Base-by-base conservation (phyloP, 345 rosid species). In the Bretschneidera sinensis region DNA sequence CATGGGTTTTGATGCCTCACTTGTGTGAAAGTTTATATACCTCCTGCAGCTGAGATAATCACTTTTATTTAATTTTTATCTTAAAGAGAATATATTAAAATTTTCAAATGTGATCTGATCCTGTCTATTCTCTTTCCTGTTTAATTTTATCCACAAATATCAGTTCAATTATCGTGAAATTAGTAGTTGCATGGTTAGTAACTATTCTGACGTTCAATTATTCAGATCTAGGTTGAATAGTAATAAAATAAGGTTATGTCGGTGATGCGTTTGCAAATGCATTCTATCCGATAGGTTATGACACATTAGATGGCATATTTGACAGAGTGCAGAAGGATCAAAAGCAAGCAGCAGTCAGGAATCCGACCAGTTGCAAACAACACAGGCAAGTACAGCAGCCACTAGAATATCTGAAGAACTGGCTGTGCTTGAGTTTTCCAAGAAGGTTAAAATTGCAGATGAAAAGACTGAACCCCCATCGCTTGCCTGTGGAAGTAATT, bases 261-360 rank as follows among this genome's bases (percentile, higher is more conserved):
- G 31, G 28, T 15, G 6, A 20, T 51, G 13, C 24, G 17, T 45
- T 62, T 62, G 10, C 20, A 19, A 51, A 24, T 48, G 20, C 9
- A 61, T 20, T 20, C 14, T 62, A 13, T 0, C 0, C 51, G 20
- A 9, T 28, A 23, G 18, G 6, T 21, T 66, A 1, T 48, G 61
- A 59, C 60, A 15, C 54, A 57, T 66, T 55, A 13, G 17, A 34
- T 58, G 39, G 47, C 66, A 48, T 65, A 1, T 45, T 20, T 56
- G 63, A 63, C 74, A 78, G 90, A 50, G 43, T 59, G 61, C 61
- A 10, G 21, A 69, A 48, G 63, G 71, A 35, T 51, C 81, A 33
- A 59, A 35, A 56, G 39, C 22, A 49, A 60, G 57, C 58, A 31
- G 24, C 31, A 49, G 19, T 45, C 66, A 48, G 57, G 80, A 71